Evolutionary conservation across 2,329 filamentous ascomycete genomes (phyloP), one percentile per base, ranked within the genome.

Genomic region (Fusarium sp.): DNA sequence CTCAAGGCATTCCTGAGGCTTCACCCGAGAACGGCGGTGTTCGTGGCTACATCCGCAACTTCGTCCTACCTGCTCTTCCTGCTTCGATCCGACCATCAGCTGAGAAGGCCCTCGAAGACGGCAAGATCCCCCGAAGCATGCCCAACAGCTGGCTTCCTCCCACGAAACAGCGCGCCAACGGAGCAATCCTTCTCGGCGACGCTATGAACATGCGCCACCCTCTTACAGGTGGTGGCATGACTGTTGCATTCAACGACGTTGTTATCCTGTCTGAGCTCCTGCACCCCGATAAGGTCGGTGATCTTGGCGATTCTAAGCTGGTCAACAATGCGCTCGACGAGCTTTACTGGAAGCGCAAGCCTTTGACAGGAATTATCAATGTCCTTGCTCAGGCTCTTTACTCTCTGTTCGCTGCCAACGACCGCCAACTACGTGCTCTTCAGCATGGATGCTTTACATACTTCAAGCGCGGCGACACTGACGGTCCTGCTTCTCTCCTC

Each of bases 121-220:
- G 92, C 74, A 89, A 89, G 72, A 88, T 98, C 64, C 90, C 93
- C 18, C 81, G 81, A 68, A 93, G 89, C 73, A 99, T 99, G 96
- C 96, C 96, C 55, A 99, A 98, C 82, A 95, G 92, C 66, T 99
- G 92, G 86, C 88, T 99, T 4, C 94, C 96, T 7, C 89, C 96
- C 0, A 87, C 89, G 1, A 82, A 81, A 46, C 92, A 92, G 64
- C 75, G 75, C 5, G 64, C 76, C 46, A 80, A 80, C 47, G 92
- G 92, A 77, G 87, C 97, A 64, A 86, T 97, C 50, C 84, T 99
- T 37, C 86, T 98, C 11, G 96, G 96, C 63, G 96, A 99, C 78
- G 95, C 96, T 16, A 91, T 97, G 86, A 99, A 99, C 84, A 99
- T 99, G 96, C 92, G 96, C n/a, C 96, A 99, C 81, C 96, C 96